Percentiles rank a stretch among this genome's conserved stretches.
Evolutionary conservation across 208 protist genomes (phyloP).

Genomic region (Leishmania aethiopica): DNA sequence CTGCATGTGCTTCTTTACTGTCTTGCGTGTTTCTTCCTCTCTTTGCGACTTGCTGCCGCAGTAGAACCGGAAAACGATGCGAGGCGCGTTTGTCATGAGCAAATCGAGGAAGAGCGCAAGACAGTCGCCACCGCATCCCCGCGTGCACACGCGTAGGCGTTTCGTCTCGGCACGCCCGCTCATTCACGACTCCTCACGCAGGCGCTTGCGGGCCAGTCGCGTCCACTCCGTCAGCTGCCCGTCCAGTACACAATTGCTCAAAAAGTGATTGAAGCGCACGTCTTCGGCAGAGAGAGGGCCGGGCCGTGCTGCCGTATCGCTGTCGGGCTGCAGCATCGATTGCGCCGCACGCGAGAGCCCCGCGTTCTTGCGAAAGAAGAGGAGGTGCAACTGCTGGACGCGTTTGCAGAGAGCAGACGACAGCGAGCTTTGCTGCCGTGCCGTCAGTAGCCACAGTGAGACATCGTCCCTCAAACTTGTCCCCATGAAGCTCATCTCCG

Average conservation of each 20-base stretch:
- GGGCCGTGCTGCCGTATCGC: not conserved
- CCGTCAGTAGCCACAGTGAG: constrained; percentile 49
- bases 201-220: constrained; percentile 42
- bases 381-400: constrained; percentile 2
- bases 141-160: not conserved
- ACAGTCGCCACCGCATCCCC: constrained; percentile 1
- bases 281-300: constrained; percentile 11
- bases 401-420: not conserved
- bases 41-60: not conserved
- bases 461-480: constrained; percentile 41
- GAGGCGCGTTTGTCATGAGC: not conserved
- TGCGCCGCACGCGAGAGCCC: constrained; percentile 13
- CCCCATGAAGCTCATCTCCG: constrained; percentile 43
- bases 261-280: constrained; percentile 17
- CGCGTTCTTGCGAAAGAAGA: constrained; percentile 12
- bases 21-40: not conserved
- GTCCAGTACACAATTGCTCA: constrained; percentile 41
- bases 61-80: not conserved
- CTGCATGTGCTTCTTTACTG: not conserved
- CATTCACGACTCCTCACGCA: constrained; percentile 30
- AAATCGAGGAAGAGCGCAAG: not conserved
- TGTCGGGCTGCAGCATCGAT: constrained; percentile 11
- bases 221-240: constrained; percentile 64
- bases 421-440: constrained; percentile 20
- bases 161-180: not conserved